Base-by-base conservation (phyloP, 257 asterid species). In the Ligustrum vulgare region DNA sequence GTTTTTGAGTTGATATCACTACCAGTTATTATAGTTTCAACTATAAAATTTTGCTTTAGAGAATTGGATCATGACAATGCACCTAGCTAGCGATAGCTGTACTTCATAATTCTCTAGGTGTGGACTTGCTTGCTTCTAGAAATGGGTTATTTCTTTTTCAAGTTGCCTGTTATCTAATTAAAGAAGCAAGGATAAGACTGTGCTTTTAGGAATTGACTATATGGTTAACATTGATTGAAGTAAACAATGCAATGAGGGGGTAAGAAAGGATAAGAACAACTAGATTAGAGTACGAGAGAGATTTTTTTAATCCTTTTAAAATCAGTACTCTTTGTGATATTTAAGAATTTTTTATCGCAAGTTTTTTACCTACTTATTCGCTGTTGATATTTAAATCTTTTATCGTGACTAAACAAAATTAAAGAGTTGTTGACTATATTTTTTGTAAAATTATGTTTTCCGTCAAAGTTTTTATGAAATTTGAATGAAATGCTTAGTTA, bases 111-210 rank as follows among this genome's bases (percentile, higher is more conserved):
- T 45, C 35, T 39, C 13, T 39, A 45, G 37, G 39, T 0, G 10
- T 18, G 32, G 23, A 64, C 63, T 33, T 63, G 20, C 72, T 31
- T 41, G 32, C 28, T 5, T 70, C 56, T 71, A 32, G 43, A 78
- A 75, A 47, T n/a, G 65, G 28, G 43, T 60, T 75, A 67, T 33
- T 63, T 70, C 75, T 69, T 75, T 49, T 72, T 75, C 67, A 71
- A 82, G 82, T 76, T 72, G 82, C 23, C 8, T 22, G 62, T 66
- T 73, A 47, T 60, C 84, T 71, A 28, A 28, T 28, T 67, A 78
- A 78, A 56, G 67, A 71, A 76, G 16, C 62, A 54, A 83, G 79
- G 87, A 82, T 82, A 73, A 80, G 86, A 45, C 28, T 25, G 33
- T 41, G 73, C 77, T 10, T 10, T 72, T 36, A 41, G 18, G 77